Evolutionary conservation across 495 filamentous ascomycete species (phyloP), one percentile per base, ranked within the genome.

Genomic region (Aspergillus campestris): DNA sequence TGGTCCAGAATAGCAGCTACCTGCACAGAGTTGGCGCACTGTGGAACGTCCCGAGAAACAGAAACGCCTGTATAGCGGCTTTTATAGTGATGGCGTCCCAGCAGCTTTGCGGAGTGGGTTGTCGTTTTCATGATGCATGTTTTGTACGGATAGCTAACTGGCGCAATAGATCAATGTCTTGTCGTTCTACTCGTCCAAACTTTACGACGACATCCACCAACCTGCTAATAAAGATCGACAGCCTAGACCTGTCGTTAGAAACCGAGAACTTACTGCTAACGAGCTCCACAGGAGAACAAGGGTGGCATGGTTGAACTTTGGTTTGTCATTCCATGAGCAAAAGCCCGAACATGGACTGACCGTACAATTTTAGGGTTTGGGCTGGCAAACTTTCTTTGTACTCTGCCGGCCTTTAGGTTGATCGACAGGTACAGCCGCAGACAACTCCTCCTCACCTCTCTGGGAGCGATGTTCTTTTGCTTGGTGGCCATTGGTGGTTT

Each of bases 71-170:
- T 37, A 46, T 77, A 3, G 80, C 78, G 4, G 67, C 79, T 27
- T 81, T 80, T 18, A 37, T 76, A 5, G 80, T 83, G 43, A 84
- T 84, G 81, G 72, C 82, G 48, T 77, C 78, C 6, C 81, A 87
- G 62, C 84, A 89, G 58, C 81, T 89, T 73, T 87, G 83, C 63
- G 82, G 82, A 30, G 50, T 52, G 27, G 31, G 53, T 39, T 31
- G 11, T 15, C 33, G 27, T 7, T 12, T 24, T 6, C 14, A 1
- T 40, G 0, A 10, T 31, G 9, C 15, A 30, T 40, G 6, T 3
- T n/a, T 24, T 24, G 1, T 24, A 24, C 4, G 18, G 18, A 2
- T 24, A 1, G 6, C 29, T 41, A 32, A 31, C 10, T 8, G 9
- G 28, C 2, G 7, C 7, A 4, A 11, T 33, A 48, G 45, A 80